Evolutionary conservation across 2,329 filamentous ascomycete genomes (phyloP).

Genomic region (Trichophyton schoenleinii): DNA sequence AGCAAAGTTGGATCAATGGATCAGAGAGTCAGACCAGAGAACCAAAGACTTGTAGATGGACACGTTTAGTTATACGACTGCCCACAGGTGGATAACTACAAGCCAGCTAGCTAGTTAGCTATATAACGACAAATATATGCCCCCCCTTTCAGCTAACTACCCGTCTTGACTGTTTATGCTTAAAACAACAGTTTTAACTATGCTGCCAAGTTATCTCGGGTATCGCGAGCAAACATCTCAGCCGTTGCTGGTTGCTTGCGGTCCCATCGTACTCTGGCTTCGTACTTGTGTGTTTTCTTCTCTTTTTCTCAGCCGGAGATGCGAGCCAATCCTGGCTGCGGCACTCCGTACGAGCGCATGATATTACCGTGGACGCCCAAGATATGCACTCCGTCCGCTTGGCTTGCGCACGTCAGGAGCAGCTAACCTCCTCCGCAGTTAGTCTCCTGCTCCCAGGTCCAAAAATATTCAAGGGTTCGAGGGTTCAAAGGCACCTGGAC

Average conservation of each 20-base stretch:
- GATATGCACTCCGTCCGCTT: background rate
- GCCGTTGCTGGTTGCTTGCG: too few relatives aligned
- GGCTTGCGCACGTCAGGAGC: conserved; percentile 1
- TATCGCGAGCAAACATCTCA: background rate
- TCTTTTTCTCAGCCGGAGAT: background rate
- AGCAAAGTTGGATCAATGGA: conserved; percentile 39
- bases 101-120: background rate
- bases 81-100: background rate
- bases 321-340: background rate
- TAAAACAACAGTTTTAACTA: background rate
- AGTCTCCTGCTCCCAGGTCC: too few relatives aligned
- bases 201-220: background rate
- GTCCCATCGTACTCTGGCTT: too few relatives aligned
- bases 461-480: too few relatives aligned
- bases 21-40: conserved; percentile 40
- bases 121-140: background rate
- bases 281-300: background rate
- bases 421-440: background rate
- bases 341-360: background rate
- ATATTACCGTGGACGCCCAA: background rate
- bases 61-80: background rate
- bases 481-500: background rate
- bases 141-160: too few relatives aligned
- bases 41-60: conserved; percentile 36
- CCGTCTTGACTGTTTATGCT: background rate